A percentile compares a stretch with the other conserved stretches of the same genome.
These are phyloP conservation scores for Mallotus nudiflorus DNA, from an alignment of 345 rosid genomes.

Conservation along the genomic window DNA sequence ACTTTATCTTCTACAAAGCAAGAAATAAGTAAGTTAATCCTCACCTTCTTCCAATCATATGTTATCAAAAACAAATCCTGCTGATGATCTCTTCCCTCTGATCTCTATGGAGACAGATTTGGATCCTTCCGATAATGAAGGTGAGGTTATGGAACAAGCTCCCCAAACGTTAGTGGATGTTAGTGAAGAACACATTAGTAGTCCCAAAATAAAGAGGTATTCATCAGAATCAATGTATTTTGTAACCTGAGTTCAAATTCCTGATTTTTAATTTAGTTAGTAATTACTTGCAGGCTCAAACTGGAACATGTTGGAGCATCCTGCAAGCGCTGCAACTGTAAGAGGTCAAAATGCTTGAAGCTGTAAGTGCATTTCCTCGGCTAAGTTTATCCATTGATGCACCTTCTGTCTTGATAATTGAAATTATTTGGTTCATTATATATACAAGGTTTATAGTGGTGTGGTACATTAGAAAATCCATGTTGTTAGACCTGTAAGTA, in stretches of 20 bases:
- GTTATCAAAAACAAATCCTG: conserved; percentile 16
- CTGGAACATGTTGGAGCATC: conserved; percentile 23
- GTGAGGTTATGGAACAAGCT: conserved; percentile 32
- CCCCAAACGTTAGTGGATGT: conserved; percentile 26
- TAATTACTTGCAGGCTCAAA: conserved; percentile 39
- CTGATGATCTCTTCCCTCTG: conserved; percentile 25
- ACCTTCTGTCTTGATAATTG: too few species aligned
- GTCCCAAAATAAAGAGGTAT: conserved; percentile 48
- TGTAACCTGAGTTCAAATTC: neutral
- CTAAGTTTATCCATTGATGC: neutral
- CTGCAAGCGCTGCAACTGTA: conserved; percentile 36
- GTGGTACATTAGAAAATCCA: neutral
- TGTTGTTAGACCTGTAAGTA: neutral
- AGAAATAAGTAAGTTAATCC: conserved; percentile 21
- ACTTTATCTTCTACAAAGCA: conserved; percentile 33
- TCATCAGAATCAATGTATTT: conserved; percentile 1
- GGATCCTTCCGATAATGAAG: conserved; percentile 29
- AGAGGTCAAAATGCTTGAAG: conserved; percentile 38
- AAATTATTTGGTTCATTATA: too few species aligned
- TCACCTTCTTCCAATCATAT: conserved; percentile 22
- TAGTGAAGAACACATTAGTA: conserved; percentile 29
- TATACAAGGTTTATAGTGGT: neutral
- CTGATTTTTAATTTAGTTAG: conserved; percentile 10
- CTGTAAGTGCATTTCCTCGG: conserved; percentile 27
- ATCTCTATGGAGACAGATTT: conserved; percentile 31